Percentiles rank a stretch among this genome's conserved stretches.
phyloP scores from a whole-genome alignment of 2,329 filamentous ascomycete species.

The Zymoseptoria tritici region DNA sequence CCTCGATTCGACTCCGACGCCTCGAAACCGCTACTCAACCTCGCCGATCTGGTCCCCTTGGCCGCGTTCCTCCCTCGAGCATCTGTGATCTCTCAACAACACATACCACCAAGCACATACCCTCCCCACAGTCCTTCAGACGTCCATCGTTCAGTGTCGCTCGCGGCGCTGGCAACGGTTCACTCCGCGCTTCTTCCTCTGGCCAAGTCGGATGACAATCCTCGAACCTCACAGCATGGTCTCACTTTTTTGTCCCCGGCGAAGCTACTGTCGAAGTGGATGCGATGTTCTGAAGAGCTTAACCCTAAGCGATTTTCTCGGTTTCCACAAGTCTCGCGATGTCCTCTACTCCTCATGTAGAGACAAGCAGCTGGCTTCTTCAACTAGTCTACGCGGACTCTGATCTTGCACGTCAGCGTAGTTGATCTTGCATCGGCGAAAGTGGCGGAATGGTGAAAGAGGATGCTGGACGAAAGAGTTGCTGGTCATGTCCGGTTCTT shows the following conservation, averaged over 20 bases:
- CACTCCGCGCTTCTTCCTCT: conserved; percentile 20
- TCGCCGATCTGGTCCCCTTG: conserved; percentile 15
- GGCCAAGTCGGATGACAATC: conserved; percentile 7
- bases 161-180: conserved; percentile 23
- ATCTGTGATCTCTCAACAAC: conserved; percentile 34
- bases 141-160: conserved; percentile 60
- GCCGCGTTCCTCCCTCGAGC: conserved; percentile 8
- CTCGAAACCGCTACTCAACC: conserved; percentile 11
- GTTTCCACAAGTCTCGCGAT: conserved; percentile 48
- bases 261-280: conserved; percentile 27
- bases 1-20: conserved; percentile 4
- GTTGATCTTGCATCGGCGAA: conserved; percentile 2
- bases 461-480: conserved; percentile 25
- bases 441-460: conserved; percentile 8
- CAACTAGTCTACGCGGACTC: conserved; percentile 50
- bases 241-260: conserved; percentile 44
- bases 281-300: conserved; percentile 60
- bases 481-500: conserved; percentile 28
- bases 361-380: conserved; percentile 58
- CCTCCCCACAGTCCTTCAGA: conserved; percentile 74
- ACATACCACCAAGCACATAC: conserved; percentile 52
- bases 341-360: conserved; percentile 28
- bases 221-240: conserved; percentile 48
- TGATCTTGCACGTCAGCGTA: conserved; percentile 6
- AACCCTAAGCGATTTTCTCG: conserved; percentile 81